Evolutionary conservation across 495 filamentous ascomycete species (phyloP).

Genomic region (Xylaria sp.): DNA sequence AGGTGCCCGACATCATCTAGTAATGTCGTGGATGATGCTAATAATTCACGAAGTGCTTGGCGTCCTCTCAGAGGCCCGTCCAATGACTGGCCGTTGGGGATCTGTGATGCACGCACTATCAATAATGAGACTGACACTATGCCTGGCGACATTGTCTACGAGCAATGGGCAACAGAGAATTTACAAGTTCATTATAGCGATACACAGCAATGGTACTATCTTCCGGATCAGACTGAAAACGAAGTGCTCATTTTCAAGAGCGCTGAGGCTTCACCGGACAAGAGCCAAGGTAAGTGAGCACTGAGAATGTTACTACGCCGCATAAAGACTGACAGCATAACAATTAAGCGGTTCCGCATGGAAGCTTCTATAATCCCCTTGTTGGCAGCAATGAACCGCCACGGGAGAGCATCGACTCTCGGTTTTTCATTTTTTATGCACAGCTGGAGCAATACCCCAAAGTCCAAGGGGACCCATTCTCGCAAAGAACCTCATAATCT

Average conservation of each 20-base stretch:
- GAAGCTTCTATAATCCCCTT: slow-evolving; percentile 3
- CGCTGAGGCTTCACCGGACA: not conserved
- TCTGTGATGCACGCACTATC: slow-evolving; percentile 13
- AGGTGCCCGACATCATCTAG: not conserved
- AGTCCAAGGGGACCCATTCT: too few relatives aligned
- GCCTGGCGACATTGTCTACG: slow-evolving; percentile 1
- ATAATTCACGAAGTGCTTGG: not conserved
- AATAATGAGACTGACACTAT: not conserved
- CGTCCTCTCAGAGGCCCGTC: not conserved
- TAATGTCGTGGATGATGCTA: too few relatives aligned
- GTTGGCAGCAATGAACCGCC: slow-evolving; percentile 3
- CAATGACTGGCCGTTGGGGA: slow-evolving; percentile 6
- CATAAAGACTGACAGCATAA: slow-evolving; percentile 2
- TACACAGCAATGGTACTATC: slow-evolving; percentile 6
- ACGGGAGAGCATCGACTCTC: slow-evolving; percentile 67
- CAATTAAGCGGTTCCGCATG: slow-evolving; percentile 4
- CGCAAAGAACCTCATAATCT: too few relatives aligned
- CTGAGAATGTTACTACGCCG: not conserved
- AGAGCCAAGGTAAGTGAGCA: slow-evolving; percentile 4
- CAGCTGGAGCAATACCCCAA: slow-evolving; percentile 33
- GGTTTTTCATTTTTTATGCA: slow-evolving; percentile 55
- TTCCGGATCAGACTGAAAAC: not conserved
- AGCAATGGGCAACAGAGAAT: not conserved
- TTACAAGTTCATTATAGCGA: not conserved
- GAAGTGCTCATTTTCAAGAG: slow-evolving; percentile 14